These are phyloP conservation scores for Colletotrichum sp. DNA, from an alignment of 2,329 filamentous ascomycete species.

Conservation along the genomic window DNA sequence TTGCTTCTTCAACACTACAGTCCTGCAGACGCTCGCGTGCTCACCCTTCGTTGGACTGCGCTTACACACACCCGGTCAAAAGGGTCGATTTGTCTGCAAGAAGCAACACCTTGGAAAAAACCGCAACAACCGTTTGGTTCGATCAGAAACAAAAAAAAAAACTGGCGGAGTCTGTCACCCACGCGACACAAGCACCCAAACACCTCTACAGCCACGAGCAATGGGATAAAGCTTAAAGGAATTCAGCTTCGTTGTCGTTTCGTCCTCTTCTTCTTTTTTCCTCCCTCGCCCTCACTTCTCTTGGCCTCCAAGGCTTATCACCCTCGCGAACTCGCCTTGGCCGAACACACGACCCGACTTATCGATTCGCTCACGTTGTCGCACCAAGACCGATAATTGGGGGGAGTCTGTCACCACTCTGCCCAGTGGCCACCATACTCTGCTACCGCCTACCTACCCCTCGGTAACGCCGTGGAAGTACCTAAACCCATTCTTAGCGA, in stretches of 20 bases:
- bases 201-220: slow-evolving; percentile 11
- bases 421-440: background rate
- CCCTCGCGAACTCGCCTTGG: background rate
- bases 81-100: background rate
- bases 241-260: background rate
- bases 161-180: background rate
- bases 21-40: slow-evolving; percentile 6
- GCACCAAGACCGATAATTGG: slow-evolving; percentile 1
- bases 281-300: background rate
- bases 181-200: background rate
- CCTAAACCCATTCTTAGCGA: background rate
- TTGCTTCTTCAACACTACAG: background rate
- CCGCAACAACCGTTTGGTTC: background rate
- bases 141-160: background rate
- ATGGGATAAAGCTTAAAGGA: slow-evolving; percentile 14
- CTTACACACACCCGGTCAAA: background rate
- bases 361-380: slow-evolving; percentile 3
- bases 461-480: slow-evolving; percentile 15
- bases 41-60: background rate
- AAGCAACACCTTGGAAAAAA: background rate
- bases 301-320: slow-evolving; percentile 4
- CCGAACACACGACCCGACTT: background rate
- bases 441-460: background rate
- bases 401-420: background rate
- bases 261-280: background rate